Conservation (phyloP, 129 eudicot genomes). For the Centaurea solstitialis region DNA sequence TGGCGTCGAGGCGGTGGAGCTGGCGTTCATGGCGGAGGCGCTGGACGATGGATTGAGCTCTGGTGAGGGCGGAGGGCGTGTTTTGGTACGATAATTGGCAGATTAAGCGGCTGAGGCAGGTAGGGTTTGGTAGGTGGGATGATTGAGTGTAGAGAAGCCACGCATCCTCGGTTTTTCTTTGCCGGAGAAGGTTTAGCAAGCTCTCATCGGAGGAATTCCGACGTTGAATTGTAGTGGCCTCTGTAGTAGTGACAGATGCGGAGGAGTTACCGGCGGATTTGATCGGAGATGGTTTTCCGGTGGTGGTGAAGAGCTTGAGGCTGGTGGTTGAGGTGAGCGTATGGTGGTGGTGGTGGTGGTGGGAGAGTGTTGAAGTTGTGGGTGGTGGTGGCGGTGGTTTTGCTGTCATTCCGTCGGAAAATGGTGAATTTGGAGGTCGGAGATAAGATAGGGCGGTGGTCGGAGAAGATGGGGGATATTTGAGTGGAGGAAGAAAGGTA, state of each 20-base stretch:
- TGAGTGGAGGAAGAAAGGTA: constrained; percentile 44
- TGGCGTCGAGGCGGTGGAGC: constrained; percentile 93
- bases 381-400: constrained; percentile 40
- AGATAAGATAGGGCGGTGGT: constrained; percentile 33
- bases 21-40: constrained; percentile 80
- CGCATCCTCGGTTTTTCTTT: constrained; percentile 89
- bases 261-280: constrained; percentile 37
- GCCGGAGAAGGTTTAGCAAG: constrained; percentile 75
- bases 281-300: constrained; percentile 26
- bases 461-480: constrained; percentile 5
- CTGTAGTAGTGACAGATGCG: constrained; percentile 25
- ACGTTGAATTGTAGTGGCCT: neutral
- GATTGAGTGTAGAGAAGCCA: constrained; percentile 64
- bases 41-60: constrained; percentile 82
- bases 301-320: constrained; percentile 25
- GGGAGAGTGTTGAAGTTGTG: constrained; percentile 19
- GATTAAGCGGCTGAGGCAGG: constrained; percentile 86
- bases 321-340: constrained; percentile 22
- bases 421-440: constrained; percentile 10
- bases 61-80: constrained; percentile 54
- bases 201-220: constrained; percentile 40
- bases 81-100: constrained; percentile 77
- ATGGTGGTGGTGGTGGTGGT: constrained; percentile 23
- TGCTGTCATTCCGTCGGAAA: constrained; percentile 49
- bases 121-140: constrained; percentile 62